Evolutionary conservation across 345 rosid species (phyloP), one percentile per base, ranked within the genome.

Genomic region (Iberis pinnata): DNA sequence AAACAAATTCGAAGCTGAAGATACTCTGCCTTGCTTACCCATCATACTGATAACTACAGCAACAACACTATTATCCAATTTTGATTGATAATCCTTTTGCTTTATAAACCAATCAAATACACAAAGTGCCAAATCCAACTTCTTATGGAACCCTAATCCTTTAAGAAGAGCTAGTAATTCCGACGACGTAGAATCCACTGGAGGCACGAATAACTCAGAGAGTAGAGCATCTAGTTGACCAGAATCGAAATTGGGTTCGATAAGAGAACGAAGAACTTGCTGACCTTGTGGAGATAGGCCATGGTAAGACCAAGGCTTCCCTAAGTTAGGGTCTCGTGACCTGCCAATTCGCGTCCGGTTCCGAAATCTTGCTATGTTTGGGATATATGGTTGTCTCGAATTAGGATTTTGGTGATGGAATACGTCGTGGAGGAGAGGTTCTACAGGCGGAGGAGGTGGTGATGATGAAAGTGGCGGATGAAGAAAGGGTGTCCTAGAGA

Each of bases 81-180:
- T 70, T 49, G 35, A 53, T 9, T 53, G 54, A 41, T 43, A 65
- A 27, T 72, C 83, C n/a, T 71, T 61, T 22, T 77, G 73, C 38
- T 61, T 74, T 75, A 76, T 71, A 47, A 88, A 72, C 95, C 96
- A 92, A 43, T 81, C 82, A 68, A 92, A 81, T 58, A 76, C 88
- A 48, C 69, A 35, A 53, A 83, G 53, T 9, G 95, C 95, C 74
- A 77, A 50, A 65, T 78, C 86, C 20, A 56, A 42, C 43, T 75
- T 92, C 79, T 76, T 79, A 60, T 80, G 60, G 67, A 73, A 85
- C 53, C 84, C 88, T 65, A 92, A 84, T 66, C 86, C 84, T 71
- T 80, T 81, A 6, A 92, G 74, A 49, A 92, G 62, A 22, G 83
- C 95, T 44, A 85, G 58, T 25, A 83, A 64, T 37, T 85, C 92